Evolutionary conservation across 495 filamentous ascomycete species (phyloP), one percentile per base, ranked within the genome.

Genomic region (Saxophila tyrrhenica): DNA sequence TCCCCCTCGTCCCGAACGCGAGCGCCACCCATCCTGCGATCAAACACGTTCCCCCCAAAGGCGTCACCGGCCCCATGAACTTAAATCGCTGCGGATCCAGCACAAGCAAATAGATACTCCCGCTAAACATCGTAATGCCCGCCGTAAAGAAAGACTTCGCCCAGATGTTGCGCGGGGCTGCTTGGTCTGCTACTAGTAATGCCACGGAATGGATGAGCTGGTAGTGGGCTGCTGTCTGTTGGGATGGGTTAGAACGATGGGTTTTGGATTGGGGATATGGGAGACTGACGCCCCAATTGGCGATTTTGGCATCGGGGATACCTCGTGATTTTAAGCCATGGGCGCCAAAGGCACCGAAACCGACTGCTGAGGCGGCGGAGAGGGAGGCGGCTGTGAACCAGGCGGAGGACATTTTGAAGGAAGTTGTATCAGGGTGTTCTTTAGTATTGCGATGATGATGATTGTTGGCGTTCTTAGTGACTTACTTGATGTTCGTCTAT

Each of bases 271-370:
- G n/a, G n/a, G n/a, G n/a, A n/a, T n/a, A n/a, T n/a, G n/a, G n/a
- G n/a, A n/a, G n/a, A n/a, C n/a, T n/a, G n/a, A n/a, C n/a, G n/a
- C n/a, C 55, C 70, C 76, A 84, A 59, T 72, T 79, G 23, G 70
- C 72, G 38, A 82, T 52, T 25, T 67, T 67, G 9, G 64, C 79
- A 52, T 81, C 79, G 1, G 71, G 52, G 61, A 81, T 75, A 35
- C 29, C 7, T 50, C 64, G 63, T 47, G 72, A 73, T 65, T 80
- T 82, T 22, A 84, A 70, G 16, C 79, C 79, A 62, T 84, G 80
- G 32, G 80, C 79, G 17, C 80, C 80, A 62, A 82, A 84, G 1
- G 80, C 80, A 17, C 79, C 80, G 47, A 82, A 62, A n/a, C 65
- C 69, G 54, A 84, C 79, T 62, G 73, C 69, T 8, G 73, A 63